A percentile compares a stretch with the other conserved stretches of the same genome.
These are phyloP conservation scores for Alternaria sp. DNA, from an alignment of 2,329 filamentous ascomycete species.

Conservation along the genomic window DNA sequence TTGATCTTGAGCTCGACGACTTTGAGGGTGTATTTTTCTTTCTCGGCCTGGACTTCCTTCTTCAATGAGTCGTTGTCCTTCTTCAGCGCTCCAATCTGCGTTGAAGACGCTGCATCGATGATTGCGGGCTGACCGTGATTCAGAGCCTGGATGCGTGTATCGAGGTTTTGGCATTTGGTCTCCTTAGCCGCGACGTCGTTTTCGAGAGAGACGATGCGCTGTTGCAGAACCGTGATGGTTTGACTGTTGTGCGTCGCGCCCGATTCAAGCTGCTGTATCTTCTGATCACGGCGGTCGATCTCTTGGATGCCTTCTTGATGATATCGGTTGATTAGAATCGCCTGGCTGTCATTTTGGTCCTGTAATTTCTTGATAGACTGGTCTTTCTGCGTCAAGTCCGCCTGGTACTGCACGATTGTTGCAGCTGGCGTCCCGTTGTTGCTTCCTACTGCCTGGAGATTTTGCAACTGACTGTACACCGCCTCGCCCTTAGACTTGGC, in stretches of 20 bases:
- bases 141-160: neutral
- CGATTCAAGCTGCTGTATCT: neutral
- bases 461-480: neutral
- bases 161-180: neutral
- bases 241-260: neutral
- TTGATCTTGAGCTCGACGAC: neutral
- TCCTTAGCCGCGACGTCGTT: neutral
- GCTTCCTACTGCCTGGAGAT: neutral
- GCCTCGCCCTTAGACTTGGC: neutral
- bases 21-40: neutral
- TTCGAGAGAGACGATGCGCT: neutral
- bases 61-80: neutral
- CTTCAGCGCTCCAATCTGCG: neutral
- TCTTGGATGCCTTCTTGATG: neutral
- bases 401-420: neutral
- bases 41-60: neutral
- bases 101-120: neutral
- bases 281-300: neutral
- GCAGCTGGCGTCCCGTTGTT: neutral
- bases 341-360: neutral
- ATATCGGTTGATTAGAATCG: neutral
- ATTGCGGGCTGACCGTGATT: neutral
- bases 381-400: neutral
- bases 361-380: neutral
- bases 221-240: neutral